Percentiles rank a stretch among this genome's conserved stretches.
Conservation (phyloP, 2,329 filamentous ascomycete species). For the Bipolaris zeicola region DNA sequence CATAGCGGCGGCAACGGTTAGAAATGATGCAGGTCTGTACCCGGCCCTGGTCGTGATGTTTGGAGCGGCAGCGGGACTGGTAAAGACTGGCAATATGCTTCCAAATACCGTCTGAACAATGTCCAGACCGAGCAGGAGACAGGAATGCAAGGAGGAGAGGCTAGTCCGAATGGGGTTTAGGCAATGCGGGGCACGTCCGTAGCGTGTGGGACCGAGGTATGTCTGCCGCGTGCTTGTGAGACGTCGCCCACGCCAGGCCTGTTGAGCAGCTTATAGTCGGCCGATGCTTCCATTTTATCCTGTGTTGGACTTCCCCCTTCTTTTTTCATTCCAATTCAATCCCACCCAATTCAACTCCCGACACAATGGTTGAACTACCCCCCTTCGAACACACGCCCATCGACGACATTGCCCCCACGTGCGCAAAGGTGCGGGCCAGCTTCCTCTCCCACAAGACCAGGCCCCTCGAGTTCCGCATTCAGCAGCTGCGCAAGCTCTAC, state of each 20-base stretch:
- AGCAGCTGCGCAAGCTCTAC: slow-evolving; percentile 91
- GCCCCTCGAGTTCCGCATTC: slow-evolving; percentile 77
- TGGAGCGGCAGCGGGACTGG: too few species aligned
- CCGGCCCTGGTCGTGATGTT: too few species aligned
- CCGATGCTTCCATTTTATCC: neutral
- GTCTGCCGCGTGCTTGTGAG: slow-evolving; percentile 6
- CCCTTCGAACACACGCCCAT: slow-evolving; percentile 46
- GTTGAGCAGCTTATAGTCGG: slow-evolving; percentile 5
- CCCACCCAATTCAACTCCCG: neutral
- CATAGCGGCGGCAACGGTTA: too few species aligned
- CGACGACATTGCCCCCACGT: slow-evolving; percentile 40
- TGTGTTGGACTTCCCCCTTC: neutral
- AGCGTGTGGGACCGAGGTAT: slow-evolving; percentile 11
- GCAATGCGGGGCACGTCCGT: neutral
- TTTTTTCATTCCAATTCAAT: neutral
- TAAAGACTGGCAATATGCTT: too few species aligned
- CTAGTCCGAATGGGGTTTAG: neutral
- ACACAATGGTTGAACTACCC: slow-evolving; percentile 18
- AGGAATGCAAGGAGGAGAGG: neutral
- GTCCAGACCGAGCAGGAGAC: neutral
- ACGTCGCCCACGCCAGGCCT: neutral
- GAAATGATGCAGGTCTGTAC: too few species aligned
- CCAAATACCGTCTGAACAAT: too few species aligned
- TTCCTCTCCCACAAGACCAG: slow-evolving; percentile 83
- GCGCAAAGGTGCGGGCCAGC: slow-evolving; percentile 65